These are phyloP conservation scores for Flaveria brownii DNA, from an alignment of 129 eudicot genomes.

Conservation along the genomic window DNA sequence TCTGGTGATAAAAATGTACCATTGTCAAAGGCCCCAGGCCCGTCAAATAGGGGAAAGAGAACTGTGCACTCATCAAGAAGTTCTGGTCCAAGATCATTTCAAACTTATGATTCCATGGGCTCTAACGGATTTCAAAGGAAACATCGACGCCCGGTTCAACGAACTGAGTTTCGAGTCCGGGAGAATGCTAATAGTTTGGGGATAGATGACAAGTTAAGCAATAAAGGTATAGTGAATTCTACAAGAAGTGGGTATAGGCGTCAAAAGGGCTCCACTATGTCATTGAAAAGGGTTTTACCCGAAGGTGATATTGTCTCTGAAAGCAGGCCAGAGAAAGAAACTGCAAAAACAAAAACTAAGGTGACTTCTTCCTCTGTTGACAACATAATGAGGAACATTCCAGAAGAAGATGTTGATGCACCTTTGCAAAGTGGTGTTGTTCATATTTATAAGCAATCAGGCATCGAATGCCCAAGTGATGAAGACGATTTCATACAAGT, in stretches of 20 bases:
- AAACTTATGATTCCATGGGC: constrained; percentile 44
- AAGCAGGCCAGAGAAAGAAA: constrained; percentile 41
- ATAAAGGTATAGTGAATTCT: constrained; percentile 35
- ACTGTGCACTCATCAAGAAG: constrained; percentile 45
- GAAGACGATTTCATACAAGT: constrained; percentile 97
- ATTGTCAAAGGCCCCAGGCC: constrained; percentile 49
- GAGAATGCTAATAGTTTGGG: constrained; percentile 45
- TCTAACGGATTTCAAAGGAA: constrained; percentile 61
- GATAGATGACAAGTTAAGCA: constrained; percentile 47
- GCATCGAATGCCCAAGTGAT: constrained; percentile 90
- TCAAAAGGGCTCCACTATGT: constrained; percentile 36
- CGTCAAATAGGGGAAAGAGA: constrained; percentile 52
- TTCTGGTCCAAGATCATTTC: constrained; percentile 49
- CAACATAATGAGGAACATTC: constrained; percentile 62
- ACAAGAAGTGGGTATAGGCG: constrained; percentile 60
- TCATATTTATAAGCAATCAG: constrained; percentile 75
- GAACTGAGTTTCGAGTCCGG: constrained; percentile 79
- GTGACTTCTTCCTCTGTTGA: constrained; percentile 41
- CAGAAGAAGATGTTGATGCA: constrained; percentile 82
- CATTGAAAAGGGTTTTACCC: constrained; percentile 47
- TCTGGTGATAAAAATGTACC: constrained; percentile 42
- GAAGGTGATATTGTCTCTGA: constrained; percentile 45
- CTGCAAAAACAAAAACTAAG: constrained; percentile 38
- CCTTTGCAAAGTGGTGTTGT: constrained; percentile 95
- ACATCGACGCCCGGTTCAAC: constrained; percentile 61